These are phyloP conservation scores for Collybiopsis confluens DNA, from an alignment of 768 basidiomycete species.

Conservation along the genomic window DNA sequence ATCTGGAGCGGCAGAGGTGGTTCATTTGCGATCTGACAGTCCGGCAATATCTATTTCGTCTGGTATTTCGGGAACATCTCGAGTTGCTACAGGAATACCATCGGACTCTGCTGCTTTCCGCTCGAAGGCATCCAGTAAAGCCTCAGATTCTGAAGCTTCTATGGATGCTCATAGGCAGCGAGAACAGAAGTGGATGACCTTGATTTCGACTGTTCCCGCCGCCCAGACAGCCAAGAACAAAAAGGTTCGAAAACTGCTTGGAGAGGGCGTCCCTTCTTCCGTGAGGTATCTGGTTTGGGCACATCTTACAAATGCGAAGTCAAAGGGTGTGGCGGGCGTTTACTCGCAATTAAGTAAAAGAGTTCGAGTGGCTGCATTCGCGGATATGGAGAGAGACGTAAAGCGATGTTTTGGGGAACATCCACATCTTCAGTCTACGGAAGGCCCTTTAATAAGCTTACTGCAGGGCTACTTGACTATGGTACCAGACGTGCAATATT, in stretches of 20 bases:
- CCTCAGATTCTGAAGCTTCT: constrained; percentile 31
- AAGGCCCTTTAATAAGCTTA: constrained; percentile 52
- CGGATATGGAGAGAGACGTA: constrained; percentile 59
- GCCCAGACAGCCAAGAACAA: constrained; percentile 72
- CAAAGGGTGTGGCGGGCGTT: constrained; percentile 61
- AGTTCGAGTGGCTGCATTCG: constrained; percentile 42
- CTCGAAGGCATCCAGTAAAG: constrained; percentile 8
- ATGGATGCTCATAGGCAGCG: constrained; percentile 70
- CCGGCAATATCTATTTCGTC: constrained; percentile 40
- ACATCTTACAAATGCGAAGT: constrained; percentile 73
- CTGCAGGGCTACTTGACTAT: constrained; percentile 76
- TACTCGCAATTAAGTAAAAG: constrained; percentile 61
- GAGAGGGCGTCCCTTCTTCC: constrained; percentile 79
- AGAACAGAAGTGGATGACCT: constrained; percentile 72
- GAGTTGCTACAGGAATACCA: constrained; percentile 20
- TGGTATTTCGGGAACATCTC: constrained; percentile 15
- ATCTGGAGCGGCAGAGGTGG: constrained; percentile 7
- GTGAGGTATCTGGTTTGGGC: constrained; percentile 86
- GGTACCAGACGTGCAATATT: constrained; percentile 80
- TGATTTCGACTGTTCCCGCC: constrained; percentile 52
- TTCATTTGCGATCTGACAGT: constrained; percentile 34
- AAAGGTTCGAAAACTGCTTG: constrained; percentile 68
- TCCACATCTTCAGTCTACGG: constrained; percentile 51
- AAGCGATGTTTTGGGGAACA: constrained; percentile 51
- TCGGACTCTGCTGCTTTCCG: constrained; percentile 19